Evolutionary conservation across 1,284 basidiomycete species (phyloP), one percentile per base, ranked within the genome.

Genomic region (Anthracocystis setariae): DNA sequence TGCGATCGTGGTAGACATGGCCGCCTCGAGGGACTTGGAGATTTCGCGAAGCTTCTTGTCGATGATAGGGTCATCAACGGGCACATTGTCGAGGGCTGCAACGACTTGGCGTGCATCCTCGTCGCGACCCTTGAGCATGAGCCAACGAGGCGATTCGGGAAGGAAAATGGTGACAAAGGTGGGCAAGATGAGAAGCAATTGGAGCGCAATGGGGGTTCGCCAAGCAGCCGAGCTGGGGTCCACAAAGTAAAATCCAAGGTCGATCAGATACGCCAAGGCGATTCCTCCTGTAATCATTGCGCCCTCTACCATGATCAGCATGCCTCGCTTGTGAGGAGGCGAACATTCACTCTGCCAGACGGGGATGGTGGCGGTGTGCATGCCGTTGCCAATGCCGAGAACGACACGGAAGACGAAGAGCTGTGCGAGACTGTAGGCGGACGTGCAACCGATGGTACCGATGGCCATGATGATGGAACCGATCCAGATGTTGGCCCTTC

Each of bases 351-450:
- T 61, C 52, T 82, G 80, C 80, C 80, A 82, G 23, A 78, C 75
- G 3, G 80, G 80, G 27, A 82, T 82, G n/a, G 80, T 81, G 2
- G 80, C 76, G 2, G 80, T 82, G 58, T 82, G 77, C 72, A 81
- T 80, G 8, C 80, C 80, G 59, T 82, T 82, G 8, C 80, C 80
- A 21, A 82, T 75, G 17, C 80, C 80, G 23, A 74, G 66, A 25
- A 82, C 63, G 43, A 82, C 71, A 46, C 80, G 79, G 43, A 74
- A 79, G 35, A 76, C 76, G 52, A 79, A 78, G 13, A 82, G 70
- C 64, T 71, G 56, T 9, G 66, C 75, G 13, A 80, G 48, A 21
- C 51, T 66, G 64, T 68, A 73, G 24, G 75, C 66, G 29, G 76
- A 64, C 15, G 61, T 54, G 64, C 78, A 78, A 15, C 79, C 65